These are phyloP conservation scores for Naganishia liquefaciens DNA, from an alignment of 1,284 basidiomycete genomes.

Conservation along the genomic window DNA sequence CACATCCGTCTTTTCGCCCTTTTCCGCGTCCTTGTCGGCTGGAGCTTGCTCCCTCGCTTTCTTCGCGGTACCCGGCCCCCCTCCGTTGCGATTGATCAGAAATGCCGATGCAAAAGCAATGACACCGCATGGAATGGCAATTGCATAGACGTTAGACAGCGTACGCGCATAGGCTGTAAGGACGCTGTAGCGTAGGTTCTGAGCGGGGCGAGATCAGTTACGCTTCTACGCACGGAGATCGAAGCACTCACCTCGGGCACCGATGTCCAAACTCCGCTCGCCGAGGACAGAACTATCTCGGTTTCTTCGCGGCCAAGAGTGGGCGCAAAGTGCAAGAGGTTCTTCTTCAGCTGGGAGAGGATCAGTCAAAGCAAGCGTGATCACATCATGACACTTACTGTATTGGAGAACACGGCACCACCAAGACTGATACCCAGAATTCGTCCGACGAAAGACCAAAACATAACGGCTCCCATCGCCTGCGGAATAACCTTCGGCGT, in stretches of 20 bases:
- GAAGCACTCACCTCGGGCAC: conserved; percentile 5
- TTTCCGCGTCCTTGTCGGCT: conserved; percentile 19
- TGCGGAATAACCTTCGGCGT: conserved; percentile 46
- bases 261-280: conserved; percentile 9
- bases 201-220: conserved; percentile 1
- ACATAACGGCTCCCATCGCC: conserved; percentile 18
- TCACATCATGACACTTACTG: conserved; percentile 39
- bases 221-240: neutral
- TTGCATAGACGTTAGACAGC: conserved; percentile 45
- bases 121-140: conserved; percentile 45
- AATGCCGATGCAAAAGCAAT: conserved; percentile 42
- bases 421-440: conserved; percentile 51
- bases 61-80: conserved; percentile 16
- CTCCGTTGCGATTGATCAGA: conserved; percentile 42
- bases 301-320: conserved; percentile 8
- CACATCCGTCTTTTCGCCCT: conserved; percentile 4
- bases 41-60: neutral
- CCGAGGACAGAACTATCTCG: conserved; percentile 5
- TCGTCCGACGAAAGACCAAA: conserved; percentile 48
- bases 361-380: too few relatives aligned
- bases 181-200: conserved; percentile 36
- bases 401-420: conserved; percentile 52
- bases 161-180: conserved; percentile 48
- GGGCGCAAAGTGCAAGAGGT: conserved; percentile 9
- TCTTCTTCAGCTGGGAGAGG: conserved; percentile 2